phyloP scores from a whole-genome alignment of 208 protist species.

The Trypanosomatidae sp. region DNA sequence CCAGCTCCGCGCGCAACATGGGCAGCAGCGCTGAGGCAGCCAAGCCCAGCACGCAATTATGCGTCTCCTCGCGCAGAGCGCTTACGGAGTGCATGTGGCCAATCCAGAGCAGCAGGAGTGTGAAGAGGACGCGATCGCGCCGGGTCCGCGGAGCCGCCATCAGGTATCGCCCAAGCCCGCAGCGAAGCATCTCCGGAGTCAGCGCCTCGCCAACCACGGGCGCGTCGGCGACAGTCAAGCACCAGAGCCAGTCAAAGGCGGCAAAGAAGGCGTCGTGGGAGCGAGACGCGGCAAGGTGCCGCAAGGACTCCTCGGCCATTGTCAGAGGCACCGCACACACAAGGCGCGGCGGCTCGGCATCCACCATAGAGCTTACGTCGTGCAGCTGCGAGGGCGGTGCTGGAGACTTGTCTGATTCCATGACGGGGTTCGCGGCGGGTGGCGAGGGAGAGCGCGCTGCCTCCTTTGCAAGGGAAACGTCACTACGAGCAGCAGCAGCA shows the following conservation, averaged over 20 bases:
- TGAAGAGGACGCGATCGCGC: conserved; percentile 73
- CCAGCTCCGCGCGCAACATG: conserved; percentile 38
- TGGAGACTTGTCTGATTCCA: background rate
- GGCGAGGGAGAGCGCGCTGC: background rate
- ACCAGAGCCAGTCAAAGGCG: conserved; percentile 69
- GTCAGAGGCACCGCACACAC: conserved; percentile 33
- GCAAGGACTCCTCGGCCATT: conserved; percentile 33
- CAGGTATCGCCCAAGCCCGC: conserved; percentile 58
- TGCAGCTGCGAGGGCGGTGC: conserved; percentile 3
- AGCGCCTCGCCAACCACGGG: conserved; percentile 33
- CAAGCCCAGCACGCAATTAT: conserved; percentile 33
- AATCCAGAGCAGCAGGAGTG: conserved; percentile 63
- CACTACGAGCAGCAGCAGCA: conserved; percentile 5
- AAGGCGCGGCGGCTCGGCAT: conserved; percentile 34
- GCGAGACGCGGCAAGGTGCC: conserved; percentile 28
- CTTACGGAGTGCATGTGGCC: conserved; percentile 46
- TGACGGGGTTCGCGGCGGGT: background rate
- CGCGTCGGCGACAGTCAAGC: conserved; percentile 56
- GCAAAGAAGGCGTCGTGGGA: conserved; percentile 72
- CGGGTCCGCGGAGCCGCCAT: conserved; percentile 45
- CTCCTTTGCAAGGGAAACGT: background rate
- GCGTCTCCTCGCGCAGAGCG: conserved; percentile 28
- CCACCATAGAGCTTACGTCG: conserved; percentile 42
- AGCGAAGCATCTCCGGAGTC: conserved; percentile 27
- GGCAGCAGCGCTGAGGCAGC: conserved; percentile 38